Conservation (phyloP, 2,329 filamentous ascomycete genomes). For the Fusarium cyanostomum region DNA sequence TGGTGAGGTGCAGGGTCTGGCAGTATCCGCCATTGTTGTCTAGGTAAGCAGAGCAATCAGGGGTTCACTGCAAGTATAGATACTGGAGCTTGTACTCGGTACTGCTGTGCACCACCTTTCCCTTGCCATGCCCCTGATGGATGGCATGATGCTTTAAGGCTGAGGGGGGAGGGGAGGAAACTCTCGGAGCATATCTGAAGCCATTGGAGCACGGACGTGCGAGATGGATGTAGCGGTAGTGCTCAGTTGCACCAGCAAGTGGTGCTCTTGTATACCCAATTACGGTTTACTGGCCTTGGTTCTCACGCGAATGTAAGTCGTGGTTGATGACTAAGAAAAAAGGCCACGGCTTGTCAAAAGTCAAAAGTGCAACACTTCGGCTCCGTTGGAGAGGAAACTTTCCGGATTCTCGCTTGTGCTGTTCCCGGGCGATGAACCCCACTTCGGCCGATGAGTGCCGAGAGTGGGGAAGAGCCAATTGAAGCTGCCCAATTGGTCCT, state of each 20-base stretch:
- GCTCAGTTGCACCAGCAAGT: background rate
- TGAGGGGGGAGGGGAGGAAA: background rate
- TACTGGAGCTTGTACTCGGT: no score
- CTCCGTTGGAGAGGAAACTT: background rate
- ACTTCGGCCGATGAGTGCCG: slow-evolving; percentile 6
- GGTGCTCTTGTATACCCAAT: background rate
- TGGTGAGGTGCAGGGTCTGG: no score
- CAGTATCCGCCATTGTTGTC: no score
- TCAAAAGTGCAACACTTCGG: background rate
- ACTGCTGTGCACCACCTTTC: background rate
- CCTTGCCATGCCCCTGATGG: no score
- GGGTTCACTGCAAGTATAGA: no score
- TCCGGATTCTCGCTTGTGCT: background rate
- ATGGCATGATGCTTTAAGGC: no score
- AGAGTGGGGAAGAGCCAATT: background rate
- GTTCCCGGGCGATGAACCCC: background rate
- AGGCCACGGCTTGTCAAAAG: no score
- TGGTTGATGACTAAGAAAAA: background rate
- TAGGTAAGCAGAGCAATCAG: no score
- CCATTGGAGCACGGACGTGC: background rate
- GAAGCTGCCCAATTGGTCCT: no score
- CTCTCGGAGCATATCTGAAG: background rate
- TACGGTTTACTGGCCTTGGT: no score
- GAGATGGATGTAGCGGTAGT: background rate
- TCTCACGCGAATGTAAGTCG: no score